Evolutionary conservation across 2,329 filamentous ascomycete species (phyloP), one percentile per base, ranked within the genome.

Genomic region (Fusarium dlaminii): DNA sequence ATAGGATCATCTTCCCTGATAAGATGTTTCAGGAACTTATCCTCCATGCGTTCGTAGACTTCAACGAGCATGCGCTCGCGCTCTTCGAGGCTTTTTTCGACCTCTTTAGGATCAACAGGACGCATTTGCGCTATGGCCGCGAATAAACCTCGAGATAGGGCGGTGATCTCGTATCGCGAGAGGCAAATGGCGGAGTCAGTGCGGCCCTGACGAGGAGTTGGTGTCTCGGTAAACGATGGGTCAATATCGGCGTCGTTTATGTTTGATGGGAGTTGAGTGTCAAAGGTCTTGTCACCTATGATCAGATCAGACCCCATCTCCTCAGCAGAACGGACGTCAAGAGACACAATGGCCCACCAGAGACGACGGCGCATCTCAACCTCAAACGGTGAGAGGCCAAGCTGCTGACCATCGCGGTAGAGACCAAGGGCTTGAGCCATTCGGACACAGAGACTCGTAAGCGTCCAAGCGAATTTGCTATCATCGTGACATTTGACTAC

Each of bases 291-390:
- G 27, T 75, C 73, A 10, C 36, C 59, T 10, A 75, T 66, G 24
- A 73, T 75, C 29, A 75, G 59, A 45, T 75, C 73, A 4, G 73
- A 68, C 6, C 68, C 73, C 73, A 75, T 70, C 17, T 75, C 72
- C 11, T 75, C 73, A 17, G 72, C 59, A 15, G 72, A 73, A 20
- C 73, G 73, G 10, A 75, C 55, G 34, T 75, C 73, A n/a, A 75
- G 58, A 27, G 72, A 49, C 18, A 75, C 60, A 15, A 75, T 69
- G 6, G 65, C 55, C 73, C 73, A 75, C 73, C 73, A 75, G 27
- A 75, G 70, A n/a, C 73, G 72, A 6, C 73, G 73, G 5, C 73
- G 73, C 72, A 75, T 75, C 69, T 75, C 73, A 17, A 75, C 73
- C n/a, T 75, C 73, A 17, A 75, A 75, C 2, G 73, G 73, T 1